Conservation (phyloP, 2,329 filamentous ascomycete species). For the Fusarium sp. region DNA sequence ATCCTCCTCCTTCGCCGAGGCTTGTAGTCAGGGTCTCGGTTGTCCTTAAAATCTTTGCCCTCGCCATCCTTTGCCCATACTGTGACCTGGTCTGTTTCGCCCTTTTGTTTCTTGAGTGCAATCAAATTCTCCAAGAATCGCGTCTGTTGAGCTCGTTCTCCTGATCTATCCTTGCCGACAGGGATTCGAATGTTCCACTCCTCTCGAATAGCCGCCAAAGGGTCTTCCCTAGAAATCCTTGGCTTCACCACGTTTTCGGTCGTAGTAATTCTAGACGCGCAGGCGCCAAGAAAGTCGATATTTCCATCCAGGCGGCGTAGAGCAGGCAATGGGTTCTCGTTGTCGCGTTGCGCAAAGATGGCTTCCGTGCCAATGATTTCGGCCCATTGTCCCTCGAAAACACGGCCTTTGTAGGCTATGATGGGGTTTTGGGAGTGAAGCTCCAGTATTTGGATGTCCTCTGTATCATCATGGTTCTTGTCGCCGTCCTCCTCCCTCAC, state of each 20-base stretch:
- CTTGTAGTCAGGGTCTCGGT: conserved; percentile 53
- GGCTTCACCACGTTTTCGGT: conserved; percentile 69
- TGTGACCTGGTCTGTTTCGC: conserved; percentile 74
- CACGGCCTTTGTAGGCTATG: conserved; percentile 79
- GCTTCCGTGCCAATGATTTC: conserved; percentile 87
- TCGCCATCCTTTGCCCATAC: conserved; percentile 62
- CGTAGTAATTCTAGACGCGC: conserved; percentile 75
- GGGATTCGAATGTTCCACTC: conserved; percentile 59
- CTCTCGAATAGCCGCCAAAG: conserved; percentile 52
- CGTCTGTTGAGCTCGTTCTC: conserved; percentile 59
- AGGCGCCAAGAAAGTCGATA: conserved; percentile 78
- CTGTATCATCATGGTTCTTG: conserved; percentile 21
- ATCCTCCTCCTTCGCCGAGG: conserved; percentile 44
- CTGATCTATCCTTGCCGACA: conserved; percentile 56
- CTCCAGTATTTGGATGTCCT: conserved; percentile 81
- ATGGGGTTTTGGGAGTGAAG: conserved; percentile 81
- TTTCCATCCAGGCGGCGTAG: conserved; percentile 64
- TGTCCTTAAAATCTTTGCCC: conserved; percentile 55
- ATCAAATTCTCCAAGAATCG: conserved; percentile 75
- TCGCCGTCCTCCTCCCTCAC: conserved; percentile 28
- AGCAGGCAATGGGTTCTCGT: conserved; percentile 61
- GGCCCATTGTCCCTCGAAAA: conserved; percentile 85
- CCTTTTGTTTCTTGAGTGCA: conserved; percentile 70
- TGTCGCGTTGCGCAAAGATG: conserved; percentile 69
- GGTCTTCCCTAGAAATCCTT: conserved; percentile 49